Percentiles rank a stretch among this genome's conserved stretches.
Evolutionary conservation across 345 rosid species (phyloP).

Genomic region (Hypericum perforatum): DNA sequence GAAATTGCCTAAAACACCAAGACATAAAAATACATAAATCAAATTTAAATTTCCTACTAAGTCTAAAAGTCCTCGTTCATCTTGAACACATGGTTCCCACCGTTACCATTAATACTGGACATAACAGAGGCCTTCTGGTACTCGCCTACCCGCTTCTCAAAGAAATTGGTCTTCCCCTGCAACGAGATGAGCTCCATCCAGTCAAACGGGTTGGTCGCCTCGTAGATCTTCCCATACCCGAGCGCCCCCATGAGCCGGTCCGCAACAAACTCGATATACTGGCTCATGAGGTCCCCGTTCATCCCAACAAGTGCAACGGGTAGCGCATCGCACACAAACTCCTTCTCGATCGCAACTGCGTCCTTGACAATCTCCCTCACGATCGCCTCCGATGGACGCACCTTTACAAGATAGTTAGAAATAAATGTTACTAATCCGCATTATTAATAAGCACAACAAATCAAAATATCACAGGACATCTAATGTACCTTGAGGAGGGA

Average conservation of each 20-base stretch:
- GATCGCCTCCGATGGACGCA: too few relatives aligned
- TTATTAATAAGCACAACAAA: too few relatives aligned
- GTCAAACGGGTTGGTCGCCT: not conserved
- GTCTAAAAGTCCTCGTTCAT: conserved; percentile 78
- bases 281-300: not conserved
- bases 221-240: not conserved
- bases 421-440: too few relatives aligned
- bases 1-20: not conserved
- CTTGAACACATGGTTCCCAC: conserved; percentile 52
- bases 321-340: not conserved
- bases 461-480: too few relatives aligned
- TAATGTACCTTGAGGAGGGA: too few relatives aligned
- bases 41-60: not conserved
- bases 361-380: too few relatives aligned
- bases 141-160: too few relatives aligned
- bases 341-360: not conserved
- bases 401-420: too few relatives aligned
- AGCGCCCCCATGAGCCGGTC: not conserved
- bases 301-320: not conserved
- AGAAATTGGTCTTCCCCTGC: not conserved
- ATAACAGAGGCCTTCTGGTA: conserved; percentile 71
- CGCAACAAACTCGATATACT: not conserved
- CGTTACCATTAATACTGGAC: conserved; percentile 51
- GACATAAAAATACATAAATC: not conserved
- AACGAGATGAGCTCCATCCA: not conserved